phyloP scores from a whole-genome alignment of 2,329 filamentous ascomycete species.

The Pleoardoris graminearum region DNA sequence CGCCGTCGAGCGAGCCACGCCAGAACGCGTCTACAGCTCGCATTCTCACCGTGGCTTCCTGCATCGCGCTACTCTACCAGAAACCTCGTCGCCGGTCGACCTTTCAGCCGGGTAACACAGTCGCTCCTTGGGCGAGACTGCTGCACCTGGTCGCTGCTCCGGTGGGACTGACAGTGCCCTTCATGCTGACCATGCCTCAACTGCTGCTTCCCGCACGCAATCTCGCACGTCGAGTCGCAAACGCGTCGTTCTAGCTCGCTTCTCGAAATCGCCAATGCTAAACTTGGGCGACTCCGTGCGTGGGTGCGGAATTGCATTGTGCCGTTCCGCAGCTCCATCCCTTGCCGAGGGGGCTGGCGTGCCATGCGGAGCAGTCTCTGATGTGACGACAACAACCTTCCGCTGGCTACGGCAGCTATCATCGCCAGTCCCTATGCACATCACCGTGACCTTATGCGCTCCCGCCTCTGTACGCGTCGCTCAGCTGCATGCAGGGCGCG shows the following conservation, averaged over 20 bases:
- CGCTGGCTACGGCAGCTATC: conserved; percentile 15
- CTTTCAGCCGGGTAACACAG: conserved; percentile 31
- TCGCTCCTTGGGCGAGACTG: conserved; percentile 6
- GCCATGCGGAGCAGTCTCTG: conserved; percentile 7
- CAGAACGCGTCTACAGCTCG: conserved; percentile 3
- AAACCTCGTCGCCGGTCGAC: conserved; percentile 35
- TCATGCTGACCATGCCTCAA: conserved; percentile 6
- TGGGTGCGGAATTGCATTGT: conserved; percentile 13
- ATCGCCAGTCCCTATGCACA: conserved; percentile 5
- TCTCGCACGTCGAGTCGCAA: conserved; percentile 18
- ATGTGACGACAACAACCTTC: background rate
- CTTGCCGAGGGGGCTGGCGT: conserved; percentile 38
- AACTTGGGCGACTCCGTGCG: conserved; percentile 16
- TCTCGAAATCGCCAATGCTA: conserved; percentile 22
- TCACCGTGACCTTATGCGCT: background rate
- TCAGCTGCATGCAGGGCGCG: conserved; percentile 8
- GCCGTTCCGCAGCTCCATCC: conserved; percentile 25
- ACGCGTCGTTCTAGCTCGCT: conserved; percentile 19
- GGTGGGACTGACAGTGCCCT: conserved; percentile 10
- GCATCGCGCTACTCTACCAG: conserved; percentile 35
- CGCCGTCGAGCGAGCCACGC: background rate
- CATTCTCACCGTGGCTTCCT: conserved; percentile 24
- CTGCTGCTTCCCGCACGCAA: conserved; percentile 10
- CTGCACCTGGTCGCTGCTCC: background rate
- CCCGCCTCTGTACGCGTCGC: background rate